Percentiles rank a stretch among this genome's conserved stretches.
These are phyloP conservation scores for Tagetes erecta DNA, from an alignment of 129 eudicot species.

Conservation along the genomic window DNA sequence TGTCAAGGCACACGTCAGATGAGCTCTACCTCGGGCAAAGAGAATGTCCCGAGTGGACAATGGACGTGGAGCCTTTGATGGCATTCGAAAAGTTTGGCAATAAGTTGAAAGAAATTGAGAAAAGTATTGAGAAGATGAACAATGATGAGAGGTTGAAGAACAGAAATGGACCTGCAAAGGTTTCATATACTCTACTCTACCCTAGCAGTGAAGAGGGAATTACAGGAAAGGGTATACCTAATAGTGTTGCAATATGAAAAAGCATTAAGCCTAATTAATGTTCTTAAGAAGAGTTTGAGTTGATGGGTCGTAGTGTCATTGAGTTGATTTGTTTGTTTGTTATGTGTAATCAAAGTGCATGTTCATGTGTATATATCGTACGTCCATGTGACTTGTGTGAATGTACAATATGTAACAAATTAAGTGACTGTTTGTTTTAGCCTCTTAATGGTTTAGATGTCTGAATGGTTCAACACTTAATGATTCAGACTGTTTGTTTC, in stretches of 20 bases:
- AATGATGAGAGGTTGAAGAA: conserved; percentile 40
- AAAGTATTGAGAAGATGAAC: conserved; percentile 28
- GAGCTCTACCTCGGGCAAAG: conserved; percentile 55
- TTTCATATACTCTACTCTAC: conserved; percentile 47
- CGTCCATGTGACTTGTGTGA: too few relatives aligned
- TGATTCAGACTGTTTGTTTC: too few relatives aligned
- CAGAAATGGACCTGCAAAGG: conserved; percentile 39
- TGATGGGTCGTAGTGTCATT: too few relatives aligned
- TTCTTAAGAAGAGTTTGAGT: background rate
- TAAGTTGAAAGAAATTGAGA: conserved; percentile 40
- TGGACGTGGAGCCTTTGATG: conserved; percentile 37
- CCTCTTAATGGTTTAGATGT: too few relatives aligned
- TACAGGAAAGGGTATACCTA: conserved; percentile 61
- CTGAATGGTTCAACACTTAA: too few relatives aligned
- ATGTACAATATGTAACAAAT: too few relatives aligned
- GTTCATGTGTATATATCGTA: too few relatives aligned
- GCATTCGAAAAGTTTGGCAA: conserved; percentile 49
- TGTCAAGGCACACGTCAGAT: conserved; percentile 53
- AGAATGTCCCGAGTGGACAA: conserved; percentile 52
- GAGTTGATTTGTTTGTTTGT: too few relatives aligned
- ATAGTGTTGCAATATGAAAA: conserved; percentile 44
- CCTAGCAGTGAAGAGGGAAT: conserved; percentile 48
- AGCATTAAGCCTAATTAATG: background rate
- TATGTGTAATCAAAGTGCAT: too few relatives aligned
- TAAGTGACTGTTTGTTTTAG: too few relatives aligned